Evolutionary conservation across 352 stramenopile genomes (phyloP).

Genomic region (Pythium rhizo-oryzae): DNA sequence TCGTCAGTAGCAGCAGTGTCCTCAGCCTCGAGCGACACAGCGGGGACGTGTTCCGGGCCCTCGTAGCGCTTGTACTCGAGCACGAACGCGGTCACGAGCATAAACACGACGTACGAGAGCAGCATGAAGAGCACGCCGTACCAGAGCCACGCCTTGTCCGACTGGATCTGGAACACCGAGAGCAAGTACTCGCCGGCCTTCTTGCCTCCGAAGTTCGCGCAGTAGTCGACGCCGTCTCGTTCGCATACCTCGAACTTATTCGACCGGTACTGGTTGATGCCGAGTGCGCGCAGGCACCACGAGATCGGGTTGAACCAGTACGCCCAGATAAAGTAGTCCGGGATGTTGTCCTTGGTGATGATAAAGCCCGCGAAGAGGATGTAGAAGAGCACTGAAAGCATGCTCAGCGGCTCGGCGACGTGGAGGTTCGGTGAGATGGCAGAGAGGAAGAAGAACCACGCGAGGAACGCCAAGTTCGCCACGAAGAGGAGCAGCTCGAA

Average conservation of each 20-base stretch:
- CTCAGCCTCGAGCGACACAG: not conserved
- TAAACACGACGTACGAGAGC: slow-evolving; percentile 31
- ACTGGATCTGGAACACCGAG: slow-evolving; percentile 25
- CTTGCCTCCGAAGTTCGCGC: slow-evolving; percentile 11
- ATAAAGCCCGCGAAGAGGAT: slow-evolving; percentile 45
- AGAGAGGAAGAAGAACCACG: slow-evolving; percentile 39
- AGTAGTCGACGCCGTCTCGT: slow-evolving; percentile 36
- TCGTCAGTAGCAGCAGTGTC: not conserved
- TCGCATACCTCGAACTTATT: slow-evolving; percentile 22
- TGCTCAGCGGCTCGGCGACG: slow-evolving; percentile 28
- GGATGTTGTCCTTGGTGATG: slow-evolving; percentile 38
- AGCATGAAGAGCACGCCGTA: slow-evolving; percentile 30
- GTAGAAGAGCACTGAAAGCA: slow-evolving; percentile 34
- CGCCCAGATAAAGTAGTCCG: slow-evolving; percentile 40
- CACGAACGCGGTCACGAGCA: slow-evolving; percentile 26
- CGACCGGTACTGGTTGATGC: slow-evolving; percentile 38
- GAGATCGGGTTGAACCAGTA: slow-evolving; percentile 54
- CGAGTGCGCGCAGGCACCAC: slow-evolving; percentile 33
- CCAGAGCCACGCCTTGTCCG: slow-evolving; percentile 28
- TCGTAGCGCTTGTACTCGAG: slow-evolving; percentile 40
- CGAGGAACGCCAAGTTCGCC: slow-evolving; percentile 40
- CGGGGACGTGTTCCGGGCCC: slow-evolving; percentile 12
- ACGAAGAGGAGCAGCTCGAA: slow-evolving; percentile 63
- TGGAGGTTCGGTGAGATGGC: slow-evolving; percentile 25
- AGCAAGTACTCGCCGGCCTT: slow-evolving; percentile 32